Conservation (phyloP, 148 eudicot species). For the Vaccinium macrocarpon region DNA sequence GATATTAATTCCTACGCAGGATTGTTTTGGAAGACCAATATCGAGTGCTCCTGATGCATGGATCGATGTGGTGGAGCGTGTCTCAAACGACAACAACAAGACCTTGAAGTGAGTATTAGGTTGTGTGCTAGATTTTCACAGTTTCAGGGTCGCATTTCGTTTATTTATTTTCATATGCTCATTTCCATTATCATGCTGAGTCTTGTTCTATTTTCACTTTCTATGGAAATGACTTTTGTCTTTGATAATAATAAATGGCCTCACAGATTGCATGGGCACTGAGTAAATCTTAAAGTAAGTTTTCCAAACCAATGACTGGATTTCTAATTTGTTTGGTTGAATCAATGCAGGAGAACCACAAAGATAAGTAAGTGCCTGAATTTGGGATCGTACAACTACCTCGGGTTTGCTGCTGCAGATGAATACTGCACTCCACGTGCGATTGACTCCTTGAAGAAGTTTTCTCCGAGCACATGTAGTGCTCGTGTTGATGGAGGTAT, state of each 20-base stretch:
- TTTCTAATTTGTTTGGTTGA: conserved; percentile 3
- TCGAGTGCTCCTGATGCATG: conserved; percentile 98
- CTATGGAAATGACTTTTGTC: background rate
- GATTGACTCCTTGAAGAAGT: conserved; percentile 66
- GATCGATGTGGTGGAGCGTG: conserved; percentile 96
- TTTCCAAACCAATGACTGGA: background rate
- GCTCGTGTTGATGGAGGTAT: conserved; percentile 94
- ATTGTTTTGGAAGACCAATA: conserved; percentile 94
- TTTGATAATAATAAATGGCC: background rate
- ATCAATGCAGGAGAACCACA: conserved; percentile 66
- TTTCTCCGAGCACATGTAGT: conserved; percentile 79
- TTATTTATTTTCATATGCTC: background rate
- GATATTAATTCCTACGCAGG: conserved; percentile 41
- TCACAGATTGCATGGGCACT: background rate
- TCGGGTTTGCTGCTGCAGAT: conserved; percentile 97
- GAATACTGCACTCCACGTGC: conserved; percentile 95
- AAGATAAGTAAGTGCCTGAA: conserved; percentile 71
- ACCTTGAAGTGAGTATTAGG: conserved; percentile 63
- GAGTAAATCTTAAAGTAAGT: background rate
- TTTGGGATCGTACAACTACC: conserved; percentile 98
- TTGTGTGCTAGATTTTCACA: background rate
- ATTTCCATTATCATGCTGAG: background rate
- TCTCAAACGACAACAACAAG: conserved; percentile 87
- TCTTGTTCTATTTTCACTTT: background rate
- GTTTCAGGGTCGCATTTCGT: background rate